Percentiles rank a stretch among this genome's conserved stretches.
phyloP scores from a whole-genome alignment of 495 filamentous ascomycete genomes.

The Annulohypoxylon maeteangense region DNA sequence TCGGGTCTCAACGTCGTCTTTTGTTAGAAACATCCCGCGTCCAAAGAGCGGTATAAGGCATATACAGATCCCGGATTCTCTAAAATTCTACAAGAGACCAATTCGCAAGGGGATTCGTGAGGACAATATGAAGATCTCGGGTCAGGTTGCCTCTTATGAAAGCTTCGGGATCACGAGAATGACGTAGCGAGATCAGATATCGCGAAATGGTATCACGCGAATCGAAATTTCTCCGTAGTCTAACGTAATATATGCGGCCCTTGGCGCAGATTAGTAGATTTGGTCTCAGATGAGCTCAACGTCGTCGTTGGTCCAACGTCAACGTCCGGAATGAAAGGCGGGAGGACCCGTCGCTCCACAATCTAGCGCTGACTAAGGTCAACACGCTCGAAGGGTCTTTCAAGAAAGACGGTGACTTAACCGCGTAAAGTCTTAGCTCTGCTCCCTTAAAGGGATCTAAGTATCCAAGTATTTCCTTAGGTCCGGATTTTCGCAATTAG shows the following conservation, averaged over 20 bases:
- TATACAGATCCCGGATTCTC: background rate
- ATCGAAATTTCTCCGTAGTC: slow-evolving; percentile 24
- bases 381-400: background rate
- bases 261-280: slow-evolving; percentile 25
- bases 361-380: slow-evolving; percentile 26
- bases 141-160: slow-evolving; percentile 22
- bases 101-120: background rate
- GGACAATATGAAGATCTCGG: slow-evolving; percentile 2
- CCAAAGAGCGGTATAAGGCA: slow-evolving; percentile 11
- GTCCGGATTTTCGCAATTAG: background rate
- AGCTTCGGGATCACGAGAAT: slow-evolving; percentile 4
- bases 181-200: slow-evolving; percentile 20
- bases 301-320: slow-evolving; percentile 25
- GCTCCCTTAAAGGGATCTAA: background rate
- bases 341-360: slow-evolving; percentile 37
- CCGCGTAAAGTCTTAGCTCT: background rate
- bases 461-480: background rate
- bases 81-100: background rate
- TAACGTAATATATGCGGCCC: slow-evolving; percentile 32
- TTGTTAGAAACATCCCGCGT: background rate
- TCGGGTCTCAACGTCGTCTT: slow-evolving; percentile 7
- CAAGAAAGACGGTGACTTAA: slow-evolving; percentile 6
- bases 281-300: slow-evolving; percentile 19
- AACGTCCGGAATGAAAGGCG: slow-evolving; percentile 18
- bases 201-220: slow-evolving; percentile 1